Percentiles rank a stretch among this genome's conserved stretches.
phyloP scores from a whole-genome alignment of 1,284 basidiomycete species.

The Cystobasidiaceae sp. region DNA sequence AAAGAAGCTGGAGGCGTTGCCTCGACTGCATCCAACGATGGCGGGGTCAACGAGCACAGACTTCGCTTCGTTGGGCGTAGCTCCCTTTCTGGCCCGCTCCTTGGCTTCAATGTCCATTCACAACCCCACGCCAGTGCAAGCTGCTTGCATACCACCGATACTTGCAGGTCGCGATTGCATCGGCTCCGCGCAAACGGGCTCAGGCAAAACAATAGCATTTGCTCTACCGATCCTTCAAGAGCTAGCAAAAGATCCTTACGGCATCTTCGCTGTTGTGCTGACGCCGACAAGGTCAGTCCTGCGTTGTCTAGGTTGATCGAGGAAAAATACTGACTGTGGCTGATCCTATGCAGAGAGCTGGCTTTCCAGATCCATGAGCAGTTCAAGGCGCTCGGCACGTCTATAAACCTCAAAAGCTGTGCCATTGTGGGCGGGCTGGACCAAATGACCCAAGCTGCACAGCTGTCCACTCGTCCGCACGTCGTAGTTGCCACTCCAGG shows the following conservation, averaged over 20 bases:
- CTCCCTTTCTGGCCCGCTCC: slow-evolving; percentile 62
- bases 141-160: slow-evolving; percentile 80
- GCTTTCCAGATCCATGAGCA: slow-evolving; percentile 97
- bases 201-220: slow-evolving; percentile 96
- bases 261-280: slow-evolving; percentile 85
- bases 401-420: slow-evolving; percentile 72
- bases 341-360: slow-evolving; percentile 63
- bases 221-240: slow-evolving; percentile 90
- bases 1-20: too few species aligned
- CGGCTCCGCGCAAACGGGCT: slow-evolving; percentile 96
- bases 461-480: slow-evolving; percentile 80
- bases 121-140: slow-evolving; percentile 81
- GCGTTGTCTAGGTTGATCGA: slow-evolving; percentile 3
- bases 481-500: slow-evolving; percentile 95
- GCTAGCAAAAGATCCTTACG: slow-evolving; percentile 81
- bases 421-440: slow-evolving; percentile 98
- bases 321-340: slow-evolving; percentile 11
- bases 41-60: slow-evolving; percentile 31
- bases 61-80: slow-evolving; percentile 70
- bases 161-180: slow-evolving; percentile 86
- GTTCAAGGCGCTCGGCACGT: slow-evolving; percentile 81
- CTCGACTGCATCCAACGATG: too few species aligned
- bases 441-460: slow-evolving; percentile 89
- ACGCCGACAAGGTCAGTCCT: slow-evolving; percentile 77
- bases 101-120: slow-evolving; percentile 78